These are phyloP conservation scores for Acanthamoeba culbertsoni DNA, from an alignment of 208 protist genomes.

Conservation along the genomic window DNA sequence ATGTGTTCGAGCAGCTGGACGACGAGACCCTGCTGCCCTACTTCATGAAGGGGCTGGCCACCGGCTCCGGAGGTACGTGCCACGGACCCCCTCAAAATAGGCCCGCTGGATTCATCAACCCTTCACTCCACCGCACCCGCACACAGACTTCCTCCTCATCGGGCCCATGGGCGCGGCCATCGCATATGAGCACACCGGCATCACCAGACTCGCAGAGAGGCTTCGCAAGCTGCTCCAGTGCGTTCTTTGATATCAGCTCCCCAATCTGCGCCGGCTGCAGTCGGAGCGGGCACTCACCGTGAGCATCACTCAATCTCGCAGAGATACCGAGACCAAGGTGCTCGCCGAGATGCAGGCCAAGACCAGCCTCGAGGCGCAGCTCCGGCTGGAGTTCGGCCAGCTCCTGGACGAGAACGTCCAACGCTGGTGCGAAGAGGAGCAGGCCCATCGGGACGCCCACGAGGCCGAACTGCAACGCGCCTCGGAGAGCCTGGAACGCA, in stretches of 20 bases:
- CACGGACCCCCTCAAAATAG: too few species aligned
- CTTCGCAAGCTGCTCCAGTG: not conserved
- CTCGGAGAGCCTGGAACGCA: conserved; percentile 7
- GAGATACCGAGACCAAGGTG: conserved; percentile 19
- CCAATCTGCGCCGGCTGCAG: not conserved
- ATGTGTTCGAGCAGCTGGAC: not conserved
- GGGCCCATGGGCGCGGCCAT: conserved; percentile 33
- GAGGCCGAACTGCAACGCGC: not conserved
- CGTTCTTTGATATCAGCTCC: not conserved
- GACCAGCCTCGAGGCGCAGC: not conserved
- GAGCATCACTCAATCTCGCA: not conserved
- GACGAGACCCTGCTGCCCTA: conserved; percentile 41
- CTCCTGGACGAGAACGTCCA: not conserved
- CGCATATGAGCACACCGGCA: not conserved
- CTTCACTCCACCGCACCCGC: not conserved
- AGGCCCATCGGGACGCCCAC: not conserved
- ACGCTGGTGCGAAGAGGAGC: not conserved
- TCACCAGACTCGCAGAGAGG: not conserved
- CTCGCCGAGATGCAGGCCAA: conserved; percentile 28
- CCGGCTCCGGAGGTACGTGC: not conserved
- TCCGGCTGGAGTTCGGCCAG: not conserved
- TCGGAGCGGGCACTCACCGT: not conserved
- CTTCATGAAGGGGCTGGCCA: conserved; percentile 26
- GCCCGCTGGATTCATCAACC: too few species aligned
- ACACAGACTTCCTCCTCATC: not conserved